phyloP scores from a whole-genome alignment of 768 basidiomycete species.

The Leucocoprinus leucothites region DNA sequence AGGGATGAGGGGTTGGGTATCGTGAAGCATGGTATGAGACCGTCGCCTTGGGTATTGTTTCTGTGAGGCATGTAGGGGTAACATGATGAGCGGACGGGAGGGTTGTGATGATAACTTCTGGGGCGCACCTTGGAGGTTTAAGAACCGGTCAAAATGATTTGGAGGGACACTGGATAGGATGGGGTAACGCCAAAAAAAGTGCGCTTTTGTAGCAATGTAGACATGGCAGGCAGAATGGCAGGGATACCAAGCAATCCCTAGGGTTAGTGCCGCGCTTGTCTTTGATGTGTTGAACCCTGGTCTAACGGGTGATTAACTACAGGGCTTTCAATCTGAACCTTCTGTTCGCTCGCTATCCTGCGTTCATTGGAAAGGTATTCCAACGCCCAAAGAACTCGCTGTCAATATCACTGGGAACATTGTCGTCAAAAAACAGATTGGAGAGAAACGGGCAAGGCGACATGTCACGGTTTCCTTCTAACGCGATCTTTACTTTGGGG shows the following conservation, averaged over 20 bases:
- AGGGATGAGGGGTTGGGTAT: slow-evolving; percentile 15
- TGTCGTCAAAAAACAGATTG: not conserved
- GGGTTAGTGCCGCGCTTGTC: not conserved
- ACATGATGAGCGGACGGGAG: not conserved
- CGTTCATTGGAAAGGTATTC: not conserved
- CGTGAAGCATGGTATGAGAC: slow-evolving; percentile 6
- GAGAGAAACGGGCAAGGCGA: not conserved
- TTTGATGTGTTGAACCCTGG: not conserved
- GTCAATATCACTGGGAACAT: not conserved
- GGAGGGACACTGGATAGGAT: not conserved
- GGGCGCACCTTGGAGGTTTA: not conserved
- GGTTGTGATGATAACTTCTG: not conserved
- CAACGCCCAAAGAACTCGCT: not conserved
- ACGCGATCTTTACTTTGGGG: not conserved
- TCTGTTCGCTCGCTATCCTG: not conserved
- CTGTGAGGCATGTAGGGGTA: not conserved
- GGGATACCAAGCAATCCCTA: not conserved
- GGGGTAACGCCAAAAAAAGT: not conserved
- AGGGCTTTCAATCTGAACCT: not conserved
- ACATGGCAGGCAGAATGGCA: not conserved
- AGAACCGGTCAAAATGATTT: not conserved
- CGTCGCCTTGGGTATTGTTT: not conserved
- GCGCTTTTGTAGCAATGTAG: slow-evolving; percentile 1
- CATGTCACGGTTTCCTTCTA: not conserved
- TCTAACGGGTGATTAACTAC: not conserved